Percentiles rank a stretch among this genome's conserved stretches.
Conservation (phyloP, 768 basidiomycete genomes). For the Chlorophyllum brunneum region DNA sequence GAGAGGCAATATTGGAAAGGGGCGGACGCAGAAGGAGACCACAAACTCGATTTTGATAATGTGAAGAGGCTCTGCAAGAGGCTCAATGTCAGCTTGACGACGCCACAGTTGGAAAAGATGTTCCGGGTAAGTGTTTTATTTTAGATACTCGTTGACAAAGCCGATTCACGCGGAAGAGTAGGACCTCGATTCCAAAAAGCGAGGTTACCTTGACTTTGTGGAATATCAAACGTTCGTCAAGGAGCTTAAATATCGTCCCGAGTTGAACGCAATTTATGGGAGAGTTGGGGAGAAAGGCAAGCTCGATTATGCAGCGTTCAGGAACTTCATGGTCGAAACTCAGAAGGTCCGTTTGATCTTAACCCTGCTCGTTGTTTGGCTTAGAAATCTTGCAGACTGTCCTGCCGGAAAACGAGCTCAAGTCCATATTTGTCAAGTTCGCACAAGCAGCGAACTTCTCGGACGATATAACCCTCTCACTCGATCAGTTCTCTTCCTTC, state of each 20-base stretch:
- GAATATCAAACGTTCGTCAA: constrained; percentile 84
- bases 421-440: constrained; percentile 33
- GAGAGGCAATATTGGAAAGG: constrained; percentile 81
- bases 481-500: constrained; percentile 74
- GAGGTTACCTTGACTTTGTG: constrained; percentile 65
- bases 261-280: constrained; percentile 65
- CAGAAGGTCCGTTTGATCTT: constrained; percentile 32
- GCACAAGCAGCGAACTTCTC: constrained; percentile 14
- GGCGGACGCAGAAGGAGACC: constrained; percentile 58
- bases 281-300: constrained; percentile 22
- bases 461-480: constrained; percentile 31
- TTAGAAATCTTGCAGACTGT: constrained; percentile 25
- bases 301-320: constrained; percentile 40
- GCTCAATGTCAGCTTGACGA: constrained; percentile 59
- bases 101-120: constrained; percentile 47
- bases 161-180: constrained; percentile 22
- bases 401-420: constrained; percentile 29
- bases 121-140: constrained; percentile 47
- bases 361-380: neutral
- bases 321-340: constrained; percentile 39
- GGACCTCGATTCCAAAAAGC: constrained; percentile 58
- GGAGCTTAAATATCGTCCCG: constrained; percentile 78
- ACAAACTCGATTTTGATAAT: constrained; percentile 65
- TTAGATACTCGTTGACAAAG: neutral
- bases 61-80: constrained; percentile 67